Percentiles rank a stretch among this genome's conserved stretches.
These are phyloP conservation scores for Hippophae rhamnoides DNA, from an alignment of 306 rosid genomes.

Conservation along the genomic window DNA sequence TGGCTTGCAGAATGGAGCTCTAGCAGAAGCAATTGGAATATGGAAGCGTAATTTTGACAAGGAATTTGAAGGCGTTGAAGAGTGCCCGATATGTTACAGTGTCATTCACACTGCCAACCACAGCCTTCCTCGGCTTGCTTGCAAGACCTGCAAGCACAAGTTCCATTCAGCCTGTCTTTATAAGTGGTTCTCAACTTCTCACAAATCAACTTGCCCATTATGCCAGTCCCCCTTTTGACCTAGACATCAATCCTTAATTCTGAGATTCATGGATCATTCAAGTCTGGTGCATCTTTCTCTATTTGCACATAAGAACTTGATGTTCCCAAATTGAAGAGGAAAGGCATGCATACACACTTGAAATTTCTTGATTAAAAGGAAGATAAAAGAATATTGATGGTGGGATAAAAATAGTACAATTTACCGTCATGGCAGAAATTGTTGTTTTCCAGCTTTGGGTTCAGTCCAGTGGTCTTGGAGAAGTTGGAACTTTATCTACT, in stretches of 20 bases:
- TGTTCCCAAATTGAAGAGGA: not conserved
- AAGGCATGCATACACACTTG: too few species aligned
- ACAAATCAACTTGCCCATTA: slow-evolving; percentile 88
- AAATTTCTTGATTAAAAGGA: too few species aligned
- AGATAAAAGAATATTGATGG: too few species aligned
- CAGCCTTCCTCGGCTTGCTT: slow-evolving; percentile 85
- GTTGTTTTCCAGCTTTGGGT: too few species aligned
- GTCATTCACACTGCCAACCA: slow-evolving; percentile 88
- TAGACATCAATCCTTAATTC: not conserved
- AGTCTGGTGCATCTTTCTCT: not conserved
- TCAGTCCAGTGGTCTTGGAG: too few species aligned
- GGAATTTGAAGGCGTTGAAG: slow-evolving; percentile 98
- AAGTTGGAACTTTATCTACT: too few species aligned
- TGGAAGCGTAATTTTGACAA: slow-evolving; percentile 95
- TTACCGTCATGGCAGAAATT: too few species aligned
- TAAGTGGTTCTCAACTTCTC: slow-evolving; percentile 95
- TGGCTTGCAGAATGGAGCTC: slow-evolving; percentile 81
- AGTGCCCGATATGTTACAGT: slow-evolving; percentile 95
- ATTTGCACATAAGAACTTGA: not conserved
- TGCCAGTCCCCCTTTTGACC: slow-evolving; percentile 88
- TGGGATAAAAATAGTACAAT: too few species aligned
- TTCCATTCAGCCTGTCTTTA: slow-evolving; percentile 92
- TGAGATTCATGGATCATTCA: not conserved
- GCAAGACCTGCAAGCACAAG: slow-evolving; percentile 98
- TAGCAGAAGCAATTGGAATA: slow-evolving; percentile 84